A percentile compares a stretch with the other conserved stretches of the same genome.
These are phyloP conservation scores for Pythium grandisporangium DNA, from an alignment of 352 stramenopile genomes.

Conservation along the genomic window DNA sequence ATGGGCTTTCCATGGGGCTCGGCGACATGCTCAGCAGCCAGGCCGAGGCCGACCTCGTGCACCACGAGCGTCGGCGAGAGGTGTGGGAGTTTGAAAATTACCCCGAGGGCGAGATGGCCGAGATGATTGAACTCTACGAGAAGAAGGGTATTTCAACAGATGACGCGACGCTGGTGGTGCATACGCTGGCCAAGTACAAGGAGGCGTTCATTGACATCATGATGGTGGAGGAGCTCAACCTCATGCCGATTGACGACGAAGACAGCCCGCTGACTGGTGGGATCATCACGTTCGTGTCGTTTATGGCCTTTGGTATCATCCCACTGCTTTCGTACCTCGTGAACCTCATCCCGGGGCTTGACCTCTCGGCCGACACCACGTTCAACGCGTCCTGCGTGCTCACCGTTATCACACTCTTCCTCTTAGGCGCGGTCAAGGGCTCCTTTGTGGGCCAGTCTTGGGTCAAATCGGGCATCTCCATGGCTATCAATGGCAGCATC, in stretches of 20 bases:
- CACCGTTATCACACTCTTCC: slow-evolving; percentile 91
- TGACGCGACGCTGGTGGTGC: slow-evolving; percentile 87
- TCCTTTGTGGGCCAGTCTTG: slow-evolving; percentile 76
- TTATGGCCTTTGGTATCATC: slow-evolving; percentile 88
- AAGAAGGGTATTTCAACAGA: slow-evolving; percentile 85
- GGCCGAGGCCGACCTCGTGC: slow-evolving; percentile 89
- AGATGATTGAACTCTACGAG: slow-evolving; percentile 97
- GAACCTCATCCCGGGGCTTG: slow-evolving; percentile 65
- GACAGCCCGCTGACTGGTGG: slow-evolving; percentile 81
- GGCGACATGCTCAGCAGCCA: slow-evolving; percentile 93
- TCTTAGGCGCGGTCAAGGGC: slow-evolving; percentile 90
- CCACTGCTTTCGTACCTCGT: slow-evolving; percentile 92
- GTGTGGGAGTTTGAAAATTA: slow-evolving; percentile 96
- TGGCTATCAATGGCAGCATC: slow-evolving; percentile 71
- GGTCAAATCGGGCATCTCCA: slow-evolving; percentile 51
- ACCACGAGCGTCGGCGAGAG: slow-evolving; percentile 89
- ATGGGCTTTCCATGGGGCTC: slow-evolving; percentile 93
- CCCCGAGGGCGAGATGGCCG: slow-evolving; percentile 91
- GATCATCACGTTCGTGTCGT: slow-evolving; percentile 86
- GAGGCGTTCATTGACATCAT: slow-evolving; percentile 97
- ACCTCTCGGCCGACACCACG: slow-evolving; percentile 44
- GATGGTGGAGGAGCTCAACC: slow-evolving; percentile 94
- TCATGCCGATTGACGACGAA: slow-evolving; percentile 92
- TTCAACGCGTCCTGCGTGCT: slow-evolving; percentile 92
- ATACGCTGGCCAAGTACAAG: slow-evolving; percentile 95